A percentile compares a stretch with the other conserved stretches of the same genome.
phyloP scores from a whole-genome alignment of 1,139 yeast species.

The Yamadazyma trypodendri region DNA sequence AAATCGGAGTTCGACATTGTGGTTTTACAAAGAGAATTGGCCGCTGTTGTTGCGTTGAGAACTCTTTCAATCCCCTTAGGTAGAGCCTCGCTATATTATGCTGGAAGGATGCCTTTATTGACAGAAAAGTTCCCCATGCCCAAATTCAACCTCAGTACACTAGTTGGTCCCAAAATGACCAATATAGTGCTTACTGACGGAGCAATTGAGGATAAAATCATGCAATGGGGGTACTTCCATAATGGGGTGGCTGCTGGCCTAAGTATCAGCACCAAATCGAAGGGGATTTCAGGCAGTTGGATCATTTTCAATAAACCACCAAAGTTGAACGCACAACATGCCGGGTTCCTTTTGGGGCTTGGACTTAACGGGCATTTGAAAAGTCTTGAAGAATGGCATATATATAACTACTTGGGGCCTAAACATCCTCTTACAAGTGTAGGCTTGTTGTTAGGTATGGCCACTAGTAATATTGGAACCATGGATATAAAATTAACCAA shows the following conservation, averaged over 20 bases:
- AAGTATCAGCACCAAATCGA: conserved; percentile 65
- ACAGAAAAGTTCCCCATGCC: conserved; percentile 87
- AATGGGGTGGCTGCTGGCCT: conserved; percentile 90
- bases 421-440: conserved; percentile 84
- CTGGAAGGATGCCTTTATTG: conserved; percentile 72
- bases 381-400: conserved; percentile 92
- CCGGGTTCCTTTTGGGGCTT: conserved; percentile 89
- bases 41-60: conserved; percentile 63
- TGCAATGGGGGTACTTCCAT: conserved; percentile 89
- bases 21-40: conserved; percentile 59
- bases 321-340: conserved; percentile 75
- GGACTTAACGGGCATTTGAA: conserved; percentile 90
- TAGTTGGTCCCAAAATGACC: conserved; percentile 65
- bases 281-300: conserved; percentile 88
- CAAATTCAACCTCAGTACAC: conserved; percentile 65
- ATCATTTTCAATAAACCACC: conserved; percentile 82
- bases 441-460: conserved; percentile 86
- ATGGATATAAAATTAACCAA: conserved; percentile 88
- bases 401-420: conserved; percentile 89
- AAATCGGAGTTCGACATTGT: conserved; percentile 57
- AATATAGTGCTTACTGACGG: conserved; percentile 63
- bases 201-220: conserved; percentile 45
- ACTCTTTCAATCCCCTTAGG: conserved; percentile 79
- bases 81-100: conserved; percentile 68
- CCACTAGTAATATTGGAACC: conserved; percentile 81